Evolutionary conservation across 495 filamentous ascomycete genomes (phyloP), one percentile per base, ranked within the genome.

Genomic region (Lasiosphaeris hirsuta): DNA sequence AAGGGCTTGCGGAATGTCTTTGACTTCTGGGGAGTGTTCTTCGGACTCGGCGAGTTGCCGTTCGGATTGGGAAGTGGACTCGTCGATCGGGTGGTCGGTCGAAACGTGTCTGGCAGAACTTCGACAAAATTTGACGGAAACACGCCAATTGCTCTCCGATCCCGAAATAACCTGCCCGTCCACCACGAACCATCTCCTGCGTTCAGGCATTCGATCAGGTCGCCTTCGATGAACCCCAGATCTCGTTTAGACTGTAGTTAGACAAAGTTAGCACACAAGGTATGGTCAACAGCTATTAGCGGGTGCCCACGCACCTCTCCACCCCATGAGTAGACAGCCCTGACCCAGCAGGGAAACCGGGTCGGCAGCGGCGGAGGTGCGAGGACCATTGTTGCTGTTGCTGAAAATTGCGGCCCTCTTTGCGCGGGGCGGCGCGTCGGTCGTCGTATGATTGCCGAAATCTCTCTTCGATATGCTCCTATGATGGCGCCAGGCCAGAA

Each of bases 71-170:
- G 76, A 73, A 92, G 77, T 19, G 90, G 90, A 64, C 90, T 95
- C n/a, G 81, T 80, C 52, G 86, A 82, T 59, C 90, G 82, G 58
- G 80, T 94, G 38, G 87, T 79, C 17, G 92, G 90, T 34, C 87
- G 84, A 69, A 96, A 96, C 66, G 81, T 80, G 50, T 95, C 88
- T 45, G 89, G 85, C 40, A 98, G 78, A 4, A 97, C 83, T 65
- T 95, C 84, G 58, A 98, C 94, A 69, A 97, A 98, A 71, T 98
- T 98, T 42, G 92, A 97, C 2, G 94, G 94, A 65, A 98, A 98
- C 17, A 94, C 73, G 44, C 94, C 94, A 61, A 96, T 84, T 62
- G 92, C 91, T 57, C 90, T 82, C 68, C 86, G 85, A 69, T 97
- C 94, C 55, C 95, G 83, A 60, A 84, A 85, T 67, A 97, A 69